These are phyloP conservation scores for Acanthamoeba royreba DNA, from an alignment of 208 protist species.

Conservation along the genomic window DNA sequence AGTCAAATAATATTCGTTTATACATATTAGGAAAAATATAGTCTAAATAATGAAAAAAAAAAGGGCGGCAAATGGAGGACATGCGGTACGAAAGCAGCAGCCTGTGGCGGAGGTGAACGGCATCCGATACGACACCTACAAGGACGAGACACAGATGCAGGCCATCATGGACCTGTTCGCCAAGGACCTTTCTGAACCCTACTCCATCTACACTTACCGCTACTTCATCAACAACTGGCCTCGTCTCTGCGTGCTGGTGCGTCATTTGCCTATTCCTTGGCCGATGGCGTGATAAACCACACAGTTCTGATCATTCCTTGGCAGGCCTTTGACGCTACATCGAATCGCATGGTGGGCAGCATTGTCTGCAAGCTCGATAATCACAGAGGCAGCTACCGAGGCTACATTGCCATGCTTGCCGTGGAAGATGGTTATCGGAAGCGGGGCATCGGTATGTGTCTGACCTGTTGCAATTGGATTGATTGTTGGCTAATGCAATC, in stretches of 20 bases:
- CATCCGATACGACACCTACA: slow-evolving; percentile 49
- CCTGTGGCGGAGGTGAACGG: neutral
- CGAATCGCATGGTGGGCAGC: slow-evolving; percentile 83
- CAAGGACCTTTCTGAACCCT: slow-evolving; percentile 96
- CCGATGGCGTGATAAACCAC: too few relatives aligned
- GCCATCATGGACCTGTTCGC: slow-evolving; percentile 92
- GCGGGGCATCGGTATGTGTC: slow-evolving; percentile 86
- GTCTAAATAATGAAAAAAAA: too few relatives aligned
- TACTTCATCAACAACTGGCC: slow-evolving; percentile 98
- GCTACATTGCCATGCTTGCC: slow-evolving; percentile 98
- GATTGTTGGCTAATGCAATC: too few relatives aligned
- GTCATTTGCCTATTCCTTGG: too few relatives aligned
- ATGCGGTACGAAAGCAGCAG: neutral
- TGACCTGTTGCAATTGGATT: too few relatives aligned
- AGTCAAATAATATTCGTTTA: too few relatives aligned
- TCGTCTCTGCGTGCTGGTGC: slow-evolving; percentile 89
- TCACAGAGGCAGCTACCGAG: slow-evolving; percentile 75
- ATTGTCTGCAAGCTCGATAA: slow-evolving; percentile 84
- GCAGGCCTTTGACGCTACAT: slow-evolving; percentile 25
- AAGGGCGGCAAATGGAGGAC: neutral
- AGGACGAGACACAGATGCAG: slow-evolving; percentile 81
- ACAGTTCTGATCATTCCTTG: neutral
- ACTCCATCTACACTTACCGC: slow-evolving; percentile 98
- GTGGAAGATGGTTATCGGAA: slow-evolving; percentile 90
- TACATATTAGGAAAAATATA: too few relatives aligned